phyloP scores from a whole-genome alignment of 441 rosid species.

The Mallotus repandus region DNA sequence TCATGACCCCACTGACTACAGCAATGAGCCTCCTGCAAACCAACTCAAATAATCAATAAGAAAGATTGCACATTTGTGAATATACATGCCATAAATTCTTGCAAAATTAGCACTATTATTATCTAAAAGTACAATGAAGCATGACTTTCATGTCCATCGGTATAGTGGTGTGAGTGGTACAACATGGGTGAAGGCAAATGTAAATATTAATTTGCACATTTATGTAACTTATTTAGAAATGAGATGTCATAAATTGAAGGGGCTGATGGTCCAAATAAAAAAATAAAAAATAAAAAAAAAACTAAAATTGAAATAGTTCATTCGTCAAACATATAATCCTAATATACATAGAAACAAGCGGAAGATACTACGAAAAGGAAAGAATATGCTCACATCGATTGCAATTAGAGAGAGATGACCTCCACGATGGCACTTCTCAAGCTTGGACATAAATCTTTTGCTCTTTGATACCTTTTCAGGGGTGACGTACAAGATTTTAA shows the following conservation, averaged over 20 bases:
- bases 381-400: slow-evolving; percentile 65
- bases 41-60: slow-evolving; percentile 24
- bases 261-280: no score
- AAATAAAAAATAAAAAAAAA: no score
- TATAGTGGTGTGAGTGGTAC: no score
- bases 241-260: no score
- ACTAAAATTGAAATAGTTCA: no score
- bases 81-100: slow-evolving; percentile 2
- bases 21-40: slow-evolving; percentile 98
- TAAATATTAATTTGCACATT: no score
- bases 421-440: slow-evolving; percentile 80
- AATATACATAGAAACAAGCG: no score
- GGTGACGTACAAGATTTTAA: slow-evolving; percentile 83
- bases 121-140: background rate
- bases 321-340: no score
- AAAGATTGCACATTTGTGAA: background rate
- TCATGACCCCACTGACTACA: slow-evolving; percentile 99
- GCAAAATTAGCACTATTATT: background rate
- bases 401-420: slow-evolving; percentile 84
- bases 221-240: no score
- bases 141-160: background rate
- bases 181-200: no score
- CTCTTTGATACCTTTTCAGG: slow-evolving; percentile 98
- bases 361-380: background rate
- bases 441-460: slow-evolving; percentile 98